Conservation (phyloP, 371 early-diverging fungal species). For the Apophysomyces variabilis region DNA sequence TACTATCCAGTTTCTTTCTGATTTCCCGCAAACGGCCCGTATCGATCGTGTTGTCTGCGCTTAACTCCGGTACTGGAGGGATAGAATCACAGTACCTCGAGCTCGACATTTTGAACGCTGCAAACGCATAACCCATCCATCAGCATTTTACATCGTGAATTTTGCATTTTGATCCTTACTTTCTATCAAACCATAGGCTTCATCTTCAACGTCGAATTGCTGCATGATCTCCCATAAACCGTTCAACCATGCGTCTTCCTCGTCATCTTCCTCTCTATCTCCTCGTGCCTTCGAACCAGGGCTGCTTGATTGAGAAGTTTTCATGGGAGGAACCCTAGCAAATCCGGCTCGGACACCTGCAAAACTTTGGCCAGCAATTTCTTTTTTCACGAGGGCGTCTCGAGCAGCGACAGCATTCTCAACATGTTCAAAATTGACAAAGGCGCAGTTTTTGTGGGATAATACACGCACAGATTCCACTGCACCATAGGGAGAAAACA, state of each 20-base stretch:
- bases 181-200: conserved; percentile 20
- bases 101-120: conserved; percentile 15
- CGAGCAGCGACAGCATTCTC: conserved; percentile 91
- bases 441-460: conserved; percentile 96
- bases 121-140: neutral
- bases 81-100: conserved; percentile 64
- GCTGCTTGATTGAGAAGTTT: conserved; percentile 12
- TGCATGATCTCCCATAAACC: conserved; percentile 37
- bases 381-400: conserved; percentile 84
- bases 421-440: conserved; percentile 90
- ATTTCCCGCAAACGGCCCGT: conserved; percentile 86
- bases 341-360: conserved; percentile 87
- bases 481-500: conserved; percentile 85
- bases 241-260: conserved; percentile 33
- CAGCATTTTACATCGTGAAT: no score
- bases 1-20: conserved; percentile 84
- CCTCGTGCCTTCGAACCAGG: conserved; percentile 13
- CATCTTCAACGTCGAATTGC: conserved; percentile 27
- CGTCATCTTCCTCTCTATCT: conserved; percentile 22
- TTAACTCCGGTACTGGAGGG: conserved; percentile 75
- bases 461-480: conserved; percentile 95
- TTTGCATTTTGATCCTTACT: conserved; percentile 16
- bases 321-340: conserved; percentile 81
- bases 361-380: conserved; percentile 78
- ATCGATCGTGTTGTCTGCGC: conserved; percentile 70